Evolutionary conservation across 106 monocot species (phyloP).

Genomic region (Dendrobium nobile): DNA sequence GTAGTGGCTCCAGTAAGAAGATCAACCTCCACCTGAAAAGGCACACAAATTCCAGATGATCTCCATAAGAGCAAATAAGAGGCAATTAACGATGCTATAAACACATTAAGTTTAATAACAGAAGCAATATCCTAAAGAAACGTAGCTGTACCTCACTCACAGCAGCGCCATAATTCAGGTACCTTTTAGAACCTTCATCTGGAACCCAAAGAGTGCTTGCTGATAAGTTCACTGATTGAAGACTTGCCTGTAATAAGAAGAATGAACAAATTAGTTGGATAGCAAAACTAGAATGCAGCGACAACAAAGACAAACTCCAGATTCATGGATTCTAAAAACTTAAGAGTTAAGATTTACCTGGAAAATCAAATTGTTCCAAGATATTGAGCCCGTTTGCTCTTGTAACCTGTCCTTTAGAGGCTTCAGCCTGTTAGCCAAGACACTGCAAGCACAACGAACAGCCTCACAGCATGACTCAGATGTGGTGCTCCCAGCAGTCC

Average conservation of each 20-base stretch:
- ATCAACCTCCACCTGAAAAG: constrained; percentile 81
- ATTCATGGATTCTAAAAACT: neutral
- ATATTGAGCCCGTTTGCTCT: constrained; percentile 21
- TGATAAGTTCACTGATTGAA: constrained; percentile 55
- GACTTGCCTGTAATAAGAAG: constrained; percentile 41
- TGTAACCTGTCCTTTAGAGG: constrained; percentile 42
- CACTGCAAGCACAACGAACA: constrained; percentile 58
- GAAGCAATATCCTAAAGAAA: neutral
- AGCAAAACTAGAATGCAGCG: neutral
- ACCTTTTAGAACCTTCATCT: constrained; percentile 21
- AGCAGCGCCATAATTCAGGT: constrained; percentile 85
- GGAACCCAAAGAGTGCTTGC: constrained; percentile 50
- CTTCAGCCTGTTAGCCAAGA: constrained; percentile 54
- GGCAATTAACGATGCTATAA: neutral
- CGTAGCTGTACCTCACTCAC: constrained; percentile 49
- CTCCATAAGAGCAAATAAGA: neutral
- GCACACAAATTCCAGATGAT: neutral
- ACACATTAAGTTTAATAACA: neutral
- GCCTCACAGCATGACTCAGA: constrained; percentile 86
- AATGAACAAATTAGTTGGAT: neutral
- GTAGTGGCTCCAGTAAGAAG: constrained; percentile 69
- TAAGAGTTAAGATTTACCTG: constrained; percentile 45
- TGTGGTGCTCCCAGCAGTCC: constrained; percentile 72
- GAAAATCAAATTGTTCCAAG: constrained; percentile 59
- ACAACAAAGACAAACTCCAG: neutral